Evolutionary conservation across 2,329 filamentous ascomycete genomes (phyloP), one percentile per base, ranked within the genome.

Genomic region (Alternaria arborescens): DNA sequence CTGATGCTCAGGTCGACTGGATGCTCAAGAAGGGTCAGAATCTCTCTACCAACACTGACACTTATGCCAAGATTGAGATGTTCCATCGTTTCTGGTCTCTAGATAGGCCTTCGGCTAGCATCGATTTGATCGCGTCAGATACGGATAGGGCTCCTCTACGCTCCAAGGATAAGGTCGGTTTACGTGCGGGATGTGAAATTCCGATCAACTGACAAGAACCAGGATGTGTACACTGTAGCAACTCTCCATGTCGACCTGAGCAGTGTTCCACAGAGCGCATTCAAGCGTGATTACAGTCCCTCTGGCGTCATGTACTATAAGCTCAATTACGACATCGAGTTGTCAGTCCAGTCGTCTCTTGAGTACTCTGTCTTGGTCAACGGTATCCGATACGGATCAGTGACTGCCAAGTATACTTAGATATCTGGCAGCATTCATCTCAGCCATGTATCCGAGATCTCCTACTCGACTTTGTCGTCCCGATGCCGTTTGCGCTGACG

Each of bases 1-100:
- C 67, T 0, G 0, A 0, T 0, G 16, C 61, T 11, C 70, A 71
- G 34, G 61, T 71, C 57, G 0, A 14, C 0, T 74, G 67, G 68
- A 5, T 68, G 3, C 24, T 74, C 0, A 51, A 41, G 3, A 70
- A 64, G 16, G 72, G 72, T 0, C 50, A 71, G 42, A 55, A 71
- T 8, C 52, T 74, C n/a, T 16, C 16, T 38, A 12, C 36, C 10
- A 32, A 32, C 10, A 3, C 30, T 2, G 30, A 32, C 30, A 12
- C 30, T 12, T 12, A 32, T 12, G 30, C 10, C 30, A 32, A 11
- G 10, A 32, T 4, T 0, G 3, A 1, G 0, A 11, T 32, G 10
- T 4, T 2, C 30, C 1, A 12, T 11, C 8, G 3, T 3, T 65
- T 64, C 38, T 69, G 59, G 62, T 30, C 12, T 1, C 14, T 2